Base-by-base conservation (phyloP, 257 asterid genomes). In the Lycium ferocissimum region DNA sequence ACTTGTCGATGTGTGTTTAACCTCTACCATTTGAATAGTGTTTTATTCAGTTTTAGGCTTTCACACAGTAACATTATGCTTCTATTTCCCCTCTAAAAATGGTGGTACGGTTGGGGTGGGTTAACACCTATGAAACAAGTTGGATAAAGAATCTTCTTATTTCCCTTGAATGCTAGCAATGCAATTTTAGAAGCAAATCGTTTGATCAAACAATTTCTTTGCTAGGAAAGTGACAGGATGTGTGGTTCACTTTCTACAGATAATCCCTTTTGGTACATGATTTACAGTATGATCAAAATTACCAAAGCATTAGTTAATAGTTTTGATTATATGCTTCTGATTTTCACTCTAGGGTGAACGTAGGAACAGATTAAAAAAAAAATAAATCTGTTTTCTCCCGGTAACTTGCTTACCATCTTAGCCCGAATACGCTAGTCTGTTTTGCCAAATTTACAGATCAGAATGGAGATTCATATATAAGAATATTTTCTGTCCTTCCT, bases 171-270 rank as follows among this genome's bases (percentile, higher is more conserved):
- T 12, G 2, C 51, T 37, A 18, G 13, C 76, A 14, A 69, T 2
- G 6, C 45, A 13, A 69, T 2, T 69, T 35, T 14, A 69, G 76
- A 35, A 14, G 22, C 49, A 35, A 37, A 35, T 67, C 6, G 14
- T 6, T 20, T 15, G 12, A 37, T 67, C 9, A 66, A 14, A 67
- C 2, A 7, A 7, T 13, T 6, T 37, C 12, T 37, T 14, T 15
- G 47, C 20, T 45, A 38, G 53, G 78, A 53, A 15, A 69, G 51
- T 69, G 76, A 69, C 76, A 69, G 51, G 51, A 69, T 69, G 13
- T 37, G 76, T 69, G 51, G 78, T 35, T 67, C 22, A 3, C 4
- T 67, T 67, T 67, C 22, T 67, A 37, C n/a, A 3, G 12, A 35
- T 7, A 38, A 17, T 70, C 54, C 11, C 33, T 70, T 70, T 17